Conservation (phyloP, 495 filamentous ascomycete species). For the Neurospora tetrasperma region DNA sequence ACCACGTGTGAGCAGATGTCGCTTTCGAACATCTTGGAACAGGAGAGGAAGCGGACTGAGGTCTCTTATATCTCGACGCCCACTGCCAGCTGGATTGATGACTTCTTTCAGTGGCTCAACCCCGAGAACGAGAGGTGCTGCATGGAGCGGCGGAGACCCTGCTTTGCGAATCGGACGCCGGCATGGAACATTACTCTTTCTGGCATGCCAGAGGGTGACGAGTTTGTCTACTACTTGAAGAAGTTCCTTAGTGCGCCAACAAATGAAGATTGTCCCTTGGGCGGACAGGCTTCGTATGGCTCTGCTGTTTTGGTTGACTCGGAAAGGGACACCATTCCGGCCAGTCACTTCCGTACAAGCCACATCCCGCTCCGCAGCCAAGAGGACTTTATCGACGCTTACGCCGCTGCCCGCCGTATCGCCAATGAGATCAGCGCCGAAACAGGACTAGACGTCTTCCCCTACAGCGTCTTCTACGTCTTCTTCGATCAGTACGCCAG, state of each 20-base stretch:
- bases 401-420: constrained; percentile 84
- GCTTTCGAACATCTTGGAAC: constrained; percentile 77
- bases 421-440: constrained; percentile 56
- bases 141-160: constrained; percentile 49
- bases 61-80: constrained; percentile 88
- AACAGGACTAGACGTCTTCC: constrained; percentile 73
- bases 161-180: constrained; percentile 66
- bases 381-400: constrained; percentile 86
- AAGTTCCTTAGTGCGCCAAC: constrained; percentile 78
- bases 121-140: constrained; percentile 77
- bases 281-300: constrained; percentile 78
- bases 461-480: constrained; percentile 93
- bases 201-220: constrained; percentile 86
- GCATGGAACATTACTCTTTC: constrained; percentile 77
- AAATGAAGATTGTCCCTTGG: constrained; percentile 71
- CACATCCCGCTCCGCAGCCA: constrained; percentile 81
- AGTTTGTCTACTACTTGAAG: constrained; percentile 75
- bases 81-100: constrained; percentile 91
- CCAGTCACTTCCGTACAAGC: constrained; percentile 83
- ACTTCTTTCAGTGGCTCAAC: constrained; percentile 93
- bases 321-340: constrained; percentile 51
- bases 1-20: constrained; percentile 76
- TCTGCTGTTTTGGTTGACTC: constrained; percentile 73
- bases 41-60: constrained; percentile 83
- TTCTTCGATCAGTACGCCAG: constrained; percentile 96